phyloP scores from a whole-genome alignment of 176 grass and related monocot genomes.

The Pontederia paniculata region DNA sequence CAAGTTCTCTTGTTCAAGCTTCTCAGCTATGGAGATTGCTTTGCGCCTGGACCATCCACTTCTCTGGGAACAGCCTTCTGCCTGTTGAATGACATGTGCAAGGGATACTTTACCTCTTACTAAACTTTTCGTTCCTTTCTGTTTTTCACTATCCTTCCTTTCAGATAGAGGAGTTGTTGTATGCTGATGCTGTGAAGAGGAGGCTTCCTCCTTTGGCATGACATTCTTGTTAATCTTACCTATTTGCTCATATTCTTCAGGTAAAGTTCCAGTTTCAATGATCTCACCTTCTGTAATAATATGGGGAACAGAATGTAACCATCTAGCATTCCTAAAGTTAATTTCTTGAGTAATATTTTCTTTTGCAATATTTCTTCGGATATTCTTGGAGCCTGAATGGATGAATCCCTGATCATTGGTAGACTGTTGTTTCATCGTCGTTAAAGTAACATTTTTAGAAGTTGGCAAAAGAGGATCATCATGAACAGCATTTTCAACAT shows the following conservation, averaged over 20 bases:
- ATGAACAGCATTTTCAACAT: conserved; percentile 7
- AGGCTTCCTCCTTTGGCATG: conserved; percentile 31
- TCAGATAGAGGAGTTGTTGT: conserved; percentile 23
- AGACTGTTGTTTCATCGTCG: conserved; percentile 46
- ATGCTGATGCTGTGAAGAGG: conserved; percentile 32
- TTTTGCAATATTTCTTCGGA: conserved; percentile 37
- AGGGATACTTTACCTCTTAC: conserved; percentile 23
- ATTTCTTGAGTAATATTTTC: conserved; percentile 14
- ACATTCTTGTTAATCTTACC: not conserved
- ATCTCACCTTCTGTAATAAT: conserved; percentile 92
- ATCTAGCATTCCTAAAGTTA: conserved; percentile 37
- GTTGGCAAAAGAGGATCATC: conserved; percentile 28
- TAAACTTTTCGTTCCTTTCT: conserved; percentile 11
- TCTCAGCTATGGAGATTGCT: conserved; percentile 79
- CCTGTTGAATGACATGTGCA: conserved; percentile 20
- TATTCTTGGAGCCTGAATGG: conserved; percentile 48
- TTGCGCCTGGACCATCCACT: conserved; percentile 57
- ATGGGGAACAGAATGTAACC: conserved; percentile 80
- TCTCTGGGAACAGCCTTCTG: conserved; percentile 15
- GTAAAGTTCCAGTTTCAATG: conserved; percentile 36
- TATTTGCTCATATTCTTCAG: conserved; percentile 28
- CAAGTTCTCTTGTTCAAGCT: conserved; percentile 93
- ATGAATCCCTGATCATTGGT: conserved; percentile 50
- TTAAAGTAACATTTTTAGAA: conserved; percentile 28
- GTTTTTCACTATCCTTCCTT: conserved; percentile 25